Conservation (phyloP, 192 early-diverging fungal species). For the Coemansia sp. region DNA sequence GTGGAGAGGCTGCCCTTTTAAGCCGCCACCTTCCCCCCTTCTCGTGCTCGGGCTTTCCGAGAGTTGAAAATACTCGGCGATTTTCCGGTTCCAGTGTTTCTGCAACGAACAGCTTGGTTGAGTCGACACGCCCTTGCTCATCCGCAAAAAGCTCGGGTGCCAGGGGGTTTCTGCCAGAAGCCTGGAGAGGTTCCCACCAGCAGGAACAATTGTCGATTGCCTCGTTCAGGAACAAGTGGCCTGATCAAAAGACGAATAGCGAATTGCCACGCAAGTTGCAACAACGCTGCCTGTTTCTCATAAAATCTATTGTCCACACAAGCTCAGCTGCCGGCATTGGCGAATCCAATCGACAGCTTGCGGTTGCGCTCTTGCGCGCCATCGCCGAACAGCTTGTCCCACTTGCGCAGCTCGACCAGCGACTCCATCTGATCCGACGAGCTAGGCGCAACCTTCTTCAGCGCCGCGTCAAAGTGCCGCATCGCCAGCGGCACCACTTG, state of each 20-base stretch:
- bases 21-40: not conserved
- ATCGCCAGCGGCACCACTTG: constrained; percentile 10
- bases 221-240: too few species aligned
- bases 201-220: too few species aligned
- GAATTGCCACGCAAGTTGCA: too few species aligned
- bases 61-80: not conserved
- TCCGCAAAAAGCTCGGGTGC: too few species aligned
- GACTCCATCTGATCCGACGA: constrained; percentile 88
- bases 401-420: constrained; percentile 83
- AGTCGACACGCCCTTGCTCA: too few species aligned
- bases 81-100: too few species aligned
- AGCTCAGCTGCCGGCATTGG: constrained; percentile 1
- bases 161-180: too few species aligned
- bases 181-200: too few species aligned
- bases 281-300: too few species aligned
- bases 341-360: constrained; percentile 42
- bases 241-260: too few species aligned
- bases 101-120: too few species aligned
- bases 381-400: constrained; percentile 86
- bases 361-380: constrained; percentile 53
- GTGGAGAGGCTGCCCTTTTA: not conserved
- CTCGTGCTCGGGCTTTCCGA: constrained; percentile 4
- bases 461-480: constrained; percentile 80
- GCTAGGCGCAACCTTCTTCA: constrained; percentile 79
- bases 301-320: not conserved